Base-by-base conservation (phyloP, 192 early-diverging fungal genomes). In the Allomyces arbusculus region DNA sequence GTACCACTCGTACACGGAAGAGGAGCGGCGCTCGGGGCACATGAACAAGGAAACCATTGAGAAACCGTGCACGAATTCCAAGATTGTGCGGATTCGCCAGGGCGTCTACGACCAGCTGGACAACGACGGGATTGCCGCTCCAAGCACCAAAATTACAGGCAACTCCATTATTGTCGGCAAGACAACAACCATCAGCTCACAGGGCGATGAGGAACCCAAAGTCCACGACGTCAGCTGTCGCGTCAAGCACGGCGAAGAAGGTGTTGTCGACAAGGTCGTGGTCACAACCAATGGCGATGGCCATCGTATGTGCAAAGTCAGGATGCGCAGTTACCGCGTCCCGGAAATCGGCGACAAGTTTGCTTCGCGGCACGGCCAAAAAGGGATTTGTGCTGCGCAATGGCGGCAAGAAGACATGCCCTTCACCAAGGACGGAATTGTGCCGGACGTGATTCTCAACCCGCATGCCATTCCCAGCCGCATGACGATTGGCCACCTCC, bases 291-390 rank as follows among this genome's bases (percentile, higher is more conserved):
- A 99, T 71, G 77, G 80, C 28, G 91, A 96, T 64, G 95, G 92
- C 44, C 82, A 84, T 73, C 95, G 91, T 70, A 95, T 95, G 72
- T 92, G 94, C 64, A 99, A 99, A 71, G 92, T 99, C 26, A 87
- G 96, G 65, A 88, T 99, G 40, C 83, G 96, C 50, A 91, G 88
- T 5, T 91, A 94, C 7, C 89, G 96, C 79, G 83, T 99, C 19
- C 96, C 96, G 63, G 94, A 99, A 76, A 97, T 99, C 89, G 94
- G 96, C 70, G 96, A 99, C 82, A 99, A 99, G 79, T 99, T 99
- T 78, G 94, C 96, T 3, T 94, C 91, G 69, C 90, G 96, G 67
- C 96, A 99, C 82, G 94, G 96, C 11, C 96, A 99, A 72, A 99
- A 99, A 77, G 96, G 96, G 67, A 99, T 94, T 1, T 90, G 94